Evolutionary conservation across 1,284 basidiomycete species (phyloP), one percentile per base, ranked within the genome.

Genomic region (Microbotryomycetes sp.): DNA sequence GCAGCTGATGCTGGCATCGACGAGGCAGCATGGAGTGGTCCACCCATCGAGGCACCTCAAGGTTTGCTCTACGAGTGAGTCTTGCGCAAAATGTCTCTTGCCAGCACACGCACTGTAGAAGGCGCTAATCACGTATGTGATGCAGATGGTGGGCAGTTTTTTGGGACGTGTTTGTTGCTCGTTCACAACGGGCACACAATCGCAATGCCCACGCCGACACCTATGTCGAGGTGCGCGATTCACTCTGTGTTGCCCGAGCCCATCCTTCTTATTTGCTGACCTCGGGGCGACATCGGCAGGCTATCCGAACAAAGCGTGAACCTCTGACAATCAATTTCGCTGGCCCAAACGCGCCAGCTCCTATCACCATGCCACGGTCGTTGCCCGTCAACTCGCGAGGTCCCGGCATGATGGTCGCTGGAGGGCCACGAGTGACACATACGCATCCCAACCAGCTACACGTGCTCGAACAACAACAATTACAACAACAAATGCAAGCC

Each of bases 61-160:
- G 76, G 77, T 0, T 63, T 77, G 5, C 63, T 79, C 36, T 72
- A 73, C 60, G 77, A 79, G 76, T 78, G 58, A 71, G 76, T 73
- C 31, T 4, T 3, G 32, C 53, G n/a, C n/a, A n/a, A n/a, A n/a
- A n/a, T n/a, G n/a, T n/a, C n/a, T 7, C 28, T 31, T 6, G 2
- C 5, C 48, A 1, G 25, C 22, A 7, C 23, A 2, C 6, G 15
- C 23, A 25, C 22, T 36, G 19, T 36, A 9, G 28, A 15, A 32
- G n/a, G 54, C 42, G 28, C 5, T 48, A 7, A 46, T 28, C 32
- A 32, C 15, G 26, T 30, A 29, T 23, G 16, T 23, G 16, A 32
- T 49, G 25, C 54, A 77, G 76, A 56, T 75, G 76, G 71, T 79
- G 78, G 78, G 66, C 71, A 22, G 72, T 76, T 7, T 79, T 78